A percentile compares a stretch with the other conserved stretches of the same genome.
Conservation (phyloP, 495 filamentous ascomycete species). For the Penicillium herquei region DNA sequence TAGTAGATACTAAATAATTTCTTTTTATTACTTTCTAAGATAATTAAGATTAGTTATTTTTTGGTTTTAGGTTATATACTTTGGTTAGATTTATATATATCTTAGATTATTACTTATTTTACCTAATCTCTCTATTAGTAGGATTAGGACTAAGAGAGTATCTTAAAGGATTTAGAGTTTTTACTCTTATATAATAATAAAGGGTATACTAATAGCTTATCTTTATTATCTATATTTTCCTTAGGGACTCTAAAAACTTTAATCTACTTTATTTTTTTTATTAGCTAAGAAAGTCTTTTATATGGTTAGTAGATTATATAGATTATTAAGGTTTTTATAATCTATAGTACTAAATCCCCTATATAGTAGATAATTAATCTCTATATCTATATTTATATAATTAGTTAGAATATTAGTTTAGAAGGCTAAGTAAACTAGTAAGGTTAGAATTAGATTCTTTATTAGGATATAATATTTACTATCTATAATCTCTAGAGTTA, state of each 20-base stretch:
- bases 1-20: neutral
- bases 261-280: neutral
- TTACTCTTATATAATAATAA: neutral
- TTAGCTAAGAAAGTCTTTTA: neutral
- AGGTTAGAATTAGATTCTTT: neutral
- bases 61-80: neutral
- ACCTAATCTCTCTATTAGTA: neutral
- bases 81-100: neutral
- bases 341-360: neutral
- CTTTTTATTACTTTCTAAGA: neutral
- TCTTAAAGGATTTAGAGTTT: neutral
- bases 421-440: neutral
- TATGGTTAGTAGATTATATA: neutral
- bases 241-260: neutral
- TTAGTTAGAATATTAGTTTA: neutral
- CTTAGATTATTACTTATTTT: neutral
- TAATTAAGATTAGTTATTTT: neutral
- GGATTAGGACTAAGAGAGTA: neutral
- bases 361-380: neutral
- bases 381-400: neutral
- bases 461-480: neutral
- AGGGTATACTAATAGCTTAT: neutral
- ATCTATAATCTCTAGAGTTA: neutral
- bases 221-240: neutral
- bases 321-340: neutral